A percentile compares a stretch with the other conserved stretches of the same genome.
These are phyloP conservation scores for Mycena crocata DNA, from an alignment of 768 basidiomycete genomes.

Conservation along the genomic window DNA sequence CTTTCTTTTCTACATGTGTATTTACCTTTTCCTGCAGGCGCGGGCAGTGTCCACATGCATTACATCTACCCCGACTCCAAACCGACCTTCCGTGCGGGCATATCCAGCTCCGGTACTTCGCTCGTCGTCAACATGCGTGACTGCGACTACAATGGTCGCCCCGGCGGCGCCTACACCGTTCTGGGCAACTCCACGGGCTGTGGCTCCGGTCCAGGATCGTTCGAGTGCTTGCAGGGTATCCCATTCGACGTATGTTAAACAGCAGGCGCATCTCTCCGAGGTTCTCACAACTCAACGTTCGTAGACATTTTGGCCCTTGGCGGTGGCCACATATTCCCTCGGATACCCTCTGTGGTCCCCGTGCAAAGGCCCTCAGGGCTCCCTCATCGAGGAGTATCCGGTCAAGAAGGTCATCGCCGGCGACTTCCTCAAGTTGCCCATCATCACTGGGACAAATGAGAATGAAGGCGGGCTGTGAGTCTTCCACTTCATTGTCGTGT, in stretches of 20 bases:
- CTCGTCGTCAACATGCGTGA: slow-evolving; percentile 5
- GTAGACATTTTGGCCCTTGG: slow-evolving; percentile 14
- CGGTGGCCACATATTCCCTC: background rate
- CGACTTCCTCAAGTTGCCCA: slow-evolving; percentile 10
- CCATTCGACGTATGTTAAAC: slow-evolving; percentile 11
- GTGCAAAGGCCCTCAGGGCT: slow-evolving; percentile 14
- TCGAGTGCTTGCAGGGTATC: slow-evolving; percentile 8
- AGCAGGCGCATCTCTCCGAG: background rate
- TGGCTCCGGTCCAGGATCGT: slow-evolving; percentile 13
- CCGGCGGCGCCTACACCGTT: slow-evolving; percentile 6
- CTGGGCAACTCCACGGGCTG: slow-evolving; percentile 13
- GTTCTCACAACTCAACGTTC: background rate
- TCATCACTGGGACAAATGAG: slow-evolving; percentile 9
- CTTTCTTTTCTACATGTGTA: background rate
- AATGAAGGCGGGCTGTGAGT: slow-evolving; percentile 10
- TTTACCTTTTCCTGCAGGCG: background rate
- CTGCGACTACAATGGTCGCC: slow-evolving; percentile 19
- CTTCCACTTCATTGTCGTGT: background rate
- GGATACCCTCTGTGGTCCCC: slow-evolving; percentile 4
- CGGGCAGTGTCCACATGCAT: slow-evolving; percentile 16
- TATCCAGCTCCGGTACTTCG: slow-evolving; percentile 13
- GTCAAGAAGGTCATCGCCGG: slow-evolving; percentile 10
- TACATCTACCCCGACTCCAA: slow-evolving; percentile 7
- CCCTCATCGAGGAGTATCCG: slow-evolving; percentile 15
- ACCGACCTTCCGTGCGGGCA: slow-evolving; percentile 7